Base-by-base conservation (phyloP, 805 yeast species). In the Yamadazyma tumulicola region DNA sequence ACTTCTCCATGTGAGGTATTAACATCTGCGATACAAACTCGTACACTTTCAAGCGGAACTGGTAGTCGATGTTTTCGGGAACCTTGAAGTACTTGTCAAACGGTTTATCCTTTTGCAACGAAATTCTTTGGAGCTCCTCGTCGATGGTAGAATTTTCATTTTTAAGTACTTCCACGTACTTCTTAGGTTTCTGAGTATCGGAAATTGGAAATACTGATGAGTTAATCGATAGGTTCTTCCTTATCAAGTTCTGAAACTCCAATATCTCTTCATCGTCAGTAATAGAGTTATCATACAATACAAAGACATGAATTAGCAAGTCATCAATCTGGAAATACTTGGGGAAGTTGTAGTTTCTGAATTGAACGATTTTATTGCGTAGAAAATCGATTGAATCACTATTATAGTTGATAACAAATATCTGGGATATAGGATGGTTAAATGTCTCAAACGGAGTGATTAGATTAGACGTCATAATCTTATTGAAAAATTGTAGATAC, bases 1-100 rank as follows among this genome's bases (percentile, higher is more conserved):
- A 82, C 37, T 74, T 61, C 51, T 86, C 88, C 96, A 93, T 86
- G 54, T 79, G 89, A 0, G 97, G 95, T 1, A 86, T 67, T 38
- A 84, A 59, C 30, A 61, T 59, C 43, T 70, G 72, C 22, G 60
- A 59, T 7, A 77, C 62, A 35, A 75, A 57, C 20, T 78, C 82
- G 29, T 64, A 55, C 11, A 77, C 40, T 32, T 67, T 67, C 7
- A 45, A 42, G 8, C 63, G 46, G 18, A 79, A 44, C 0, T 62
- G 55, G 43, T 55, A 47, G 40, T 67, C 74, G n/a, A 74, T 60
- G 5, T 59, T 46, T 18, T 47, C 58, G 12, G 69, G 69, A 4
- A 65, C 47, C 54, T 32, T 17, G 25, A 41, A 40, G 17, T 49
- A 37, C 11, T 32, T 22, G 6, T 35, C 23, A 5, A 40, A 31